Percentiles rank a stretch among this genome's conserved stretches.
Conservation (phyloP, 202 grass and related monocot genomes). For the Carex sylvatica region DNA sequence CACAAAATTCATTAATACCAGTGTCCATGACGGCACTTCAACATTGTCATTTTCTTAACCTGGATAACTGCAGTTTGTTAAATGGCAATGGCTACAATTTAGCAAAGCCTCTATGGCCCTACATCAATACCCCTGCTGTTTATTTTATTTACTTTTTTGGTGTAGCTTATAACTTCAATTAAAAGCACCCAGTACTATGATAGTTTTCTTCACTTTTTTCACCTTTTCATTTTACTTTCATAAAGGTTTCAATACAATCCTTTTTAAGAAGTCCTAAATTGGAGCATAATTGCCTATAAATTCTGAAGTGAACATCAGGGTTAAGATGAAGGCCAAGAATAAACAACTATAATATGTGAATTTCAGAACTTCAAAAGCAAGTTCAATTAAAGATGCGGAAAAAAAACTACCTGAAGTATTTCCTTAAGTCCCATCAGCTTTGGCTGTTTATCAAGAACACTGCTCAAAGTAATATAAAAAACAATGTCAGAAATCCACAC, state of each 20-base stretch:
- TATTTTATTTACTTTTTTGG: not conserved
- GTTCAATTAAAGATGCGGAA: not conserved
- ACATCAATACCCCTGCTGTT: not conserved
- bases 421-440: slow-evolving; percentile 95
- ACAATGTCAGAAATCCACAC: slow-evolving; percentile 9
- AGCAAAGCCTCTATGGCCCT: not conserved
- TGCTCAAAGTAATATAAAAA: slow-evolving; percentile 47
- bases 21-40: not conserved
- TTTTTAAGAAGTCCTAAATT: not conserved
- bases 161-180: slow-evolving; percentile 1
- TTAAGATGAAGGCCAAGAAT: slow-evolving; percentile 14
- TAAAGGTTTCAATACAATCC: not conserved
- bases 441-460: slow-evolving; percentile 90
- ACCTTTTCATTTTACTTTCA: slow-evolving; percentile 11
- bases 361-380: not conserved
- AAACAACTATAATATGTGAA: not conserved
- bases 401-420: slow-evolving; percentile 72
- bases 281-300: not conserved
- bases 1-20: not conserved
- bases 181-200: not conserved
- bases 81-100: not conserved
- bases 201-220: slow-evolving; percentile 1
- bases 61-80: slow-evolving; percentile 5
- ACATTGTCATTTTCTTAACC: not conserved
- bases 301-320: not conserved